Evolutionary conservation across 1,284 basidiomycete species (phyloP), one percentile per base, ranked within the genome.

Genomic region (Lentinus polychrous): DNA sequence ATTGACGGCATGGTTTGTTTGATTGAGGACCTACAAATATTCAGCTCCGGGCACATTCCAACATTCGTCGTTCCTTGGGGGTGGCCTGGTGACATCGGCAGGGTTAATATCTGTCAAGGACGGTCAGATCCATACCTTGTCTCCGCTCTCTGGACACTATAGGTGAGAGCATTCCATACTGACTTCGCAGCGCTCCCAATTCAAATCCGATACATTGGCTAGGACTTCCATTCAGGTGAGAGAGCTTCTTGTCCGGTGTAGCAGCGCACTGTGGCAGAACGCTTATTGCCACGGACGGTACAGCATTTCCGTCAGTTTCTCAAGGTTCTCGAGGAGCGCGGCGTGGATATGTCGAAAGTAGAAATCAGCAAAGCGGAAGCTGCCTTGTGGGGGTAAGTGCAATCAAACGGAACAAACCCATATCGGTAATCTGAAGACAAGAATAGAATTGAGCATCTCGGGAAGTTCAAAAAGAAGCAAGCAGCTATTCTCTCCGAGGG

Each of bases 141-240:
- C 78, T 1, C 86, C 86, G 0, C 65, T 85, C 1, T 82, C 79
- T 6, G 84, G 84, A 0, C 83, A 86, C 57, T 88, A 87, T 60
- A 68, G 76, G 74, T 73, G 43, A 33, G 65, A 8, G 39, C 17
- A 1, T 23, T 11, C 11, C 11, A 3, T 15, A 8, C 7, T 51
- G 48, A 8, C 7, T 51, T 46, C n/a, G 55, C 49, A 10, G 51
- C 50, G 8, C 24, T 11, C 23, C 20, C 12, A 11, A 18, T 14
- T 34, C 17, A 15, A 12, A 8, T 31, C n/a, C 49, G 15, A 23
- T 14, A 18, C 49, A 31, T 22, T 32, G 34, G n/a, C n/a, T 37
- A 73, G 81, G 45, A 78, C 78, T 31, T 72, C 73, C 1, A 71
- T 74, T 49, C 68, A 74, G 49, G 78, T 75, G 51, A 53, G 71